phyloP scores from a whole-genome alignment of 306 rosid species.

The Purshia tridentata region DNA sequence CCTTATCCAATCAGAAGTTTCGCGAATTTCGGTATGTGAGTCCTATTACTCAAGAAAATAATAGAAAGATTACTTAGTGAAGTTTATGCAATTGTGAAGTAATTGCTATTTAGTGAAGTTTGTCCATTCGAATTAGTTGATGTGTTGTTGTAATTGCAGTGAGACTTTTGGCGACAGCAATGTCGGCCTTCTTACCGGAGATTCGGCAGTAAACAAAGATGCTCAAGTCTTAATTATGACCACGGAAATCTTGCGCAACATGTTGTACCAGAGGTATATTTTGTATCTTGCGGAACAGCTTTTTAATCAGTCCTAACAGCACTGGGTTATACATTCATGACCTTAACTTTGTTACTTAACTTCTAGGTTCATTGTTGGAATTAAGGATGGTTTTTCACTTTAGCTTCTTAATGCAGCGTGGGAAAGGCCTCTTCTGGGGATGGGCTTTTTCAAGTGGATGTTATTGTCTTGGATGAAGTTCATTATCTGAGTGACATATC shows the following conservation, averaged over 20 bases:
- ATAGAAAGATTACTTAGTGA: not conserved
- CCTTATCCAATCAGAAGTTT: conserved; percentile 95
- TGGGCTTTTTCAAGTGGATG: conserved; percentile 84
- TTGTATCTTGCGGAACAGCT: not conserved
- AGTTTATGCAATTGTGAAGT: not conserved
- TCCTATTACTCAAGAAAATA: not conserved
- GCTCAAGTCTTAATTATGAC: conserved; percentile 95
- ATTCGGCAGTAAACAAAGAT: conserved; percentile 84
- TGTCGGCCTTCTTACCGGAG: conserved; percentile 97
- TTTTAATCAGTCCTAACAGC: not conserved
- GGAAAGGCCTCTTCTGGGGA: conserved; percentile 76
- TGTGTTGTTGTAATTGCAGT: conserved; percentile 43
- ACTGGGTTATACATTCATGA: not conserved
- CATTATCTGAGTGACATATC: conserved; percentile 96
- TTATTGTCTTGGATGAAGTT: conserved; percentile 94
- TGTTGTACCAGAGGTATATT: conserved; percentile 89
- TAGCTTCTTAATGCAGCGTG: conserved; percentile 58
- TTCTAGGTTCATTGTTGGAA: conserved; percentile 8
- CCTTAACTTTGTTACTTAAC: not conserved
- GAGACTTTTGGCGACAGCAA: conserved; percentile 78
- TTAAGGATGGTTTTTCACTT: conserved; percentile 4
- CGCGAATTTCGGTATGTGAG: conserved; percentile 78
- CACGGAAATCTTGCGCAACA: conserved; percentile 94
- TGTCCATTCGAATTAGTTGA: conserved; percentile 10
- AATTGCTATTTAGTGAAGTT: not conserved